These are phyloP conservation scores for Melaleuca alternifolia DNA, from an alignment of 345 rosid genomes.

Conservation along the genomic window DNA sequence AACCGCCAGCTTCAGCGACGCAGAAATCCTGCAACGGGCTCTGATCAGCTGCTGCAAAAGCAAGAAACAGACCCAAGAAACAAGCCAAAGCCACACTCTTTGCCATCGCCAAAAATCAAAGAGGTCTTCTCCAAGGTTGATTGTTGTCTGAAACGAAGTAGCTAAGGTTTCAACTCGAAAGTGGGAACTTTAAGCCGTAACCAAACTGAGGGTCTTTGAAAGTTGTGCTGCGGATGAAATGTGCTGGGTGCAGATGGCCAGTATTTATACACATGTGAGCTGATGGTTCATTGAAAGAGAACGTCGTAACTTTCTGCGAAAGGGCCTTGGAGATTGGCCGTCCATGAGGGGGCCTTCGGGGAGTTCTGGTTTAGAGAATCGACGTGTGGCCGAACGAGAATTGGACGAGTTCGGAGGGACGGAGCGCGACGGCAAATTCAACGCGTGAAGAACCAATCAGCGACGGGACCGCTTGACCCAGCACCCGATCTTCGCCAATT, in stretches of 20 bases:
- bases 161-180: too few species aligned
- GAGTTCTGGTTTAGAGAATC: background rate
- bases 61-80: background rate
- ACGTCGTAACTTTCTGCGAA: background rate
- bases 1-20: background rate
- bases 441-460: background rate
- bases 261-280: background rate
- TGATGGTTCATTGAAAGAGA: background rate
- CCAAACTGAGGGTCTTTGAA: too few species aligned
- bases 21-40: background rate
- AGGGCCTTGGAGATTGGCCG: background rate
- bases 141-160: too few species aligned
- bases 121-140: too few species aligned
- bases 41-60: background rate
- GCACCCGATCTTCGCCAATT: background rate
- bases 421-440: background rate
- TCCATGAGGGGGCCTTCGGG: background rate
- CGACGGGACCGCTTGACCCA: background rate
- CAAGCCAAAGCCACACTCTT: background rate
- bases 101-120: background rate
- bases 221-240: too few species aligned
- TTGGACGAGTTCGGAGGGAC: background rate
- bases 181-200: too few species aligned
- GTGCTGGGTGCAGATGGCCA: too few species aligned
- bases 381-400: rapidly evolving